Evolutionary conservation across 1,139 yeast genomes (phyloP), one percentile per base, ranked within the genome.

Genomic region (Scheffersomyces insectosa): DNA sequence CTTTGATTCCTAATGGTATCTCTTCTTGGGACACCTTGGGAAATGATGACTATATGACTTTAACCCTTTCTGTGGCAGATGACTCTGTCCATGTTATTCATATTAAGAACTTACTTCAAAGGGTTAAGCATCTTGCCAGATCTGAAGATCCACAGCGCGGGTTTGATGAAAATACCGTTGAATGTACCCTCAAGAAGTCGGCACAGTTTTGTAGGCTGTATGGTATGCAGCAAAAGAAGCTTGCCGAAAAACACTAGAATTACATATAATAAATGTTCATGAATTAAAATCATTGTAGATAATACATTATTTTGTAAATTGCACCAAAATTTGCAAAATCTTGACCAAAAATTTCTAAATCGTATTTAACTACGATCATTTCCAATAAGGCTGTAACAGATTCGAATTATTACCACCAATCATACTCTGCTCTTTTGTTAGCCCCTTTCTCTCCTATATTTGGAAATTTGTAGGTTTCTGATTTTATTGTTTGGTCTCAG

Each of bases 1-100:
- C 63, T 3, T 55, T 69, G 38, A 64, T 69, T 30, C 74, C 75
- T 3, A 69, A 68, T 52, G 72, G 73, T 4, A 57, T 70, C 12
- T 60, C 71, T 1, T 46, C 46, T 15, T 67, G 72, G 72, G 34
- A 31, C 12, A 31, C 15, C 10, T 20, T 29, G 3, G 38, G 28
- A 3, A 23, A 33, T 13, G 41, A 42, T 10, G 53, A 49, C 33
- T 41, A 39, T 33, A 13, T 51, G 14, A 42, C 54, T 2, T 36
- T 53, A 15, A 40, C 54, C 1, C 39, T 51, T 25, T 51, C 56
- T 10, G 45, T 51, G 14, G 54, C 53, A 2, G 57, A 53, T 39
- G 40, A 42, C 12, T 29, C 50, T 3, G 50, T 48, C 11, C 47
- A 45, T 15, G 34, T 41, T 3, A 40, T 53, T n/a, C 48, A 50